Evolutionary conservation across 208 protist genomes (phyloP).

Genomic region (Crithidia brevicula): DNA sequence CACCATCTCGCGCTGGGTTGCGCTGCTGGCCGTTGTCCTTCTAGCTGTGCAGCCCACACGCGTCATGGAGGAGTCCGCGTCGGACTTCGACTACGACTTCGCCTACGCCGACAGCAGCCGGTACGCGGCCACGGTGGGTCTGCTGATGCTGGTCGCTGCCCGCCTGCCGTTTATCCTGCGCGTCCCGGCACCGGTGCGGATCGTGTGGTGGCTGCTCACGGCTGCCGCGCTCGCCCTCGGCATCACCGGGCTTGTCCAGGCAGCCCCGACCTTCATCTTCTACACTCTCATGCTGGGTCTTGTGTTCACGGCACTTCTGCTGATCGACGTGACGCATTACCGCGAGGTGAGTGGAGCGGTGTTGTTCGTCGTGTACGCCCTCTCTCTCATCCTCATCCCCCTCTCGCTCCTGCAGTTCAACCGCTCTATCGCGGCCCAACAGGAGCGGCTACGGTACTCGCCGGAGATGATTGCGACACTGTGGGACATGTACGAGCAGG

Average conservation of each 20-base stretch:
- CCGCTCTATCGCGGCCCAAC: slow-evolving; percentile 20
- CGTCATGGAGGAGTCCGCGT: slow-evolving; percentile 28
- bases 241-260: slow-evolving; percentile 60
- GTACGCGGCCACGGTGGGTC: slow-evolving; percentile 35
- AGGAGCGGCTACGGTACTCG: slow-evolving; percentile 35
- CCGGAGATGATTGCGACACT: slow-evolving; percentile 27
- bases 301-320: slow-evolving; percentile 55
- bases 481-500: slow-evolving; percentile 71
- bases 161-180: slow-evolving; percentile 38
- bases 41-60: slow-evolving; percentile 56
- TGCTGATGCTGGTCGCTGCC: slow-evolving; percentile 48
- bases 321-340: slow-evolving; percentile 75
- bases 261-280: slow-evolving; percentile 48
- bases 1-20: slow-evolving; percentile 27
- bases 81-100: slow-evolving; percentile 50
- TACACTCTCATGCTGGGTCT: slow-evolving; percentile 50
- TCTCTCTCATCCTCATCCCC: slow-evolving; percentile 28
- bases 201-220: slow-evolving; percentile 54
- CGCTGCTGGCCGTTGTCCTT: slow-evolving; percentile 45
- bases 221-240: slow-evolving; percentile 49
- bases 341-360: slow-evolving; percentile 42
- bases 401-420: slow-evolving; percentile 38
- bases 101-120: slow-evolving; percentile 38
- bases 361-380: slow-evolving; percentile 34
- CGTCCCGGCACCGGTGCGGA: slow-evolving; percentile 40